These are phyloP conservation scores for Nicotiana attenuata DNA, from an alignment of 257 asterid genomes.

Conservation along the genomic window DNA sequence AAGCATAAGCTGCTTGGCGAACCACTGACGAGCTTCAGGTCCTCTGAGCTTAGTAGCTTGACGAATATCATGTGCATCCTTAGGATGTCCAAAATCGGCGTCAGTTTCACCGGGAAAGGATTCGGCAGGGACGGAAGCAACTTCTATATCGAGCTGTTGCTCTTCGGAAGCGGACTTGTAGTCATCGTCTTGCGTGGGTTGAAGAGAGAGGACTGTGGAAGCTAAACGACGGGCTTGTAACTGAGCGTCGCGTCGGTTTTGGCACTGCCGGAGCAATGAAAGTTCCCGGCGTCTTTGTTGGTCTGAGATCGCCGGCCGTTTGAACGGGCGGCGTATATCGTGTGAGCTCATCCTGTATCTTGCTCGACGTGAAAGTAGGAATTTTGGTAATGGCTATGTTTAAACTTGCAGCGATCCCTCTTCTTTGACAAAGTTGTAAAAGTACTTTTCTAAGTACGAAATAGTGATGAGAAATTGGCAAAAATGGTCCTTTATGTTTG, in stretches of 20 bases:
- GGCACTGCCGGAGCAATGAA: slow-evolving; percentile 72
- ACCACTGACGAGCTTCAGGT: slow-evolving; percentile 79
- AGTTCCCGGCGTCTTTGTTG: slow-evolving; percentile 86
- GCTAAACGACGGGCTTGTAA: slow-evolving; percentile 79
- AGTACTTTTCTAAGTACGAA: not conserved
- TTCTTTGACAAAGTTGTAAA: not conserved
- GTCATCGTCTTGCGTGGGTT: slow-evolving; percentile 23
- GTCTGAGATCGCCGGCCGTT: slow-evolving; percentile 80
- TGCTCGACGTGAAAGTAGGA: not conserved
- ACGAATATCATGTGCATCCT: slow-evolving; percentile 38
- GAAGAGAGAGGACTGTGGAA: slow-evolving; percentile 58
- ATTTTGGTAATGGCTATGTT: not conserved
- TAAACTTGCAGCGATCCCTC: not conserved
- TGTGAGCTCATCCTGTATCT: slow-evolving; percentile 52
- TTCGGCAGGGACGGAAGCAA: slow-evolving; percentile 3
- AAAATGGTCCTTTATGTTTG: not conserved
- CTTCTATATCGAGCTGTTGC: not conserved
- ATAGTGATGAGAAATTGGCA: not conserved
- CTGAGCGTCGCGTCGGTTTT: slow-evolving; percentile 82
- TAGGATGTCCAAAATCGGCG: slow-evolving; percentile 12
- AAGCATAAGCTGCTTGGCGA: slow-evolving; percentile 93
- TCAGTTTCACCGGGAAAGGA: slow-evolving; percentile 23
- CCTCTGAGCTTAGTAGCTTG: slow-evolving; percentile 69
- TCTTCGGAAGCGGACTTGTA: slow-evolving; percentile 9
- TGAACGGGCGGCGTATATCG: slow-evolving; percentile 80